These are phyloP conservation scores for Vigna trinervia DNA, from an alignment of 306 rosid genomes.

Conservation along the genomic window DNA sequence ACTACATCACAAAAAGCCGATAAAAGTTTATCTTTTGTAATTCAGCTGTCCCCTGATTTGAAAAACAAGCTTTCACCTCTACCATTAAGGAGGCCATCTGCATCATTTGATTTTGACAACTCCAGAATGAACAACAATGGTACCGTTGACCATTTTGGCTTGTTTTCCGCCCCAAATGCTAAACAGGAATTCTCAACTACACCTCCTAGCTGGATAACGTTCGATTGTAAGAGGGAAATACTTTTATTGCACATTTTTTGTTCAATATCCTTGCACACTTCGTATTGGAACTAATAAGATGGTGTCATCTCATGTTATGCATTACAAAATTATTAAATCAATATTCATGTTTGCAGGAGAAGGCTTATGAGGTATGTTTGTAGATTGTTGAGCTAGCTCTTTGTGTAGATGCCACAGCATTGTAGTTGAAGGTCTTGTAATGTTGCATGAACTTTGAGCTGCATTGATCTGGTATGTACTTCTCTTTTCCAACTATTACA, in stretches of 20 bases:
- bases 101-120: slow-evolving; percentile 51
- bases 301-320: slow-evolving; percentile 13
- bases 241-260: slow-evolving; percentile 22
- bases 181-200: slow-evolving; percentile 47
- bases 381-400: slow-evolving; percentile 46
- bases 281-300: neutral
- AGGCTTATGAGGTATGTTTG: slow-evolving; percentile 14
- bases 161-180: slow-evolving; percentile 45
- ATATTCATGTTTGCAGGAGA: slow-evolving; percentile 49
- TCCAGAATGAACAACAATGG: slow-evolving; percentile 40
- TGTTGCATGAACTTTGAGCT: slow-evolving; percentile 12
- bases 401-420: slow-evolving; percentile 44
- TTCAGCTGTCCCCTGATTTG: slow-evolving; percentile 63
- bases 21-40: slow-evolving; percentile 15
- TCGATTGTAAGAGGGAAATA: slow-evolving; percentile 70
- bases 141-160: slow-evolving; percentile 53
- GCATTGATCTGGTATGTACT: slow-evolving; percentile 36
- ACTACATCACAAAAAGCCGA: neutral
- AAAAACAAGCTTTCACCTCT: slow-evolving; percentile 48
- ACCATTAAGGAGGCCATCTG: slow-evolving; percentile 48
- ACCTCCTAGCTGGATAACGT: slow-evolving; percentile 70
- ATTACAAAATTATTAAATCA: slow-evolving; percentile 29
- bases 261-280: slow-evolving; percentile 13
- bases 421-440: slow-evolving; percentile 31
- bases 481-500: slow-evolving; percentile 33